phyloP scores from a whole-genome alignment of 1,284 basidiomycete genomes.

The Phlebopus sp. region DNA sequence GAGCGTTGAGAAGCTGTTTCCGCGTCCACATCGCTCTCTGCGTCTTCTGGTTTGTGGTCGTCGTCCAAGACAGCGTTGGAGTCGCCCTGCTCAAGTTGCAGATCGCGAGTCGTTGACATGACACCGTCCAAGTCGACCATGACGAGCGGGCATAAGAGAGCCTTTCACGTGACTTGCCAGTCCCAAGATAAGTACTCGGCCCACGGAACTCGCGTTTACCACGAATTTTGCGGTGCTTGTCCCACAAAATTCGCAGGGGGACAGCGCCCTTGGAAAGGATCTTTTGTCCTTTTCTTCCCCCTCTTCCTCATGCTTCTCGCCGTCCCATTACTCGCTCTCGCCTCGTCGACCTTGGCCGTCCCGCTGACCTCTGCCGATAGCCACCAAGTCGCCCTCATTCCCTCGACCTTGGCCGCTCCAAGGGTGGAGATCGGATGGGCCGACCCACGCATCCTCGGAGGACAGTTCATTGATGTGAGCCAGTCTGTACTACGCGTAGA shows the following conservation, averaged over 20 bases:
- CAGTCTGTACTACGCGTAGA: not conserved
- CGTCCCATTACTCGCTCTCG: slow-evolving; percentile 17
- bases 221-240: not conserved
- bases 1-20: slow-evolving; percentile 81
- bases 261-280: not conserved
- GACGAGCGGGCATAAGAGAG: too few species aligned
- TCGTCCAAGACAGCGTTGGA: slow-evolving; percentile 1
- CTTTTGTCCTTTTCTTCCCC: slow-evolving; percentile 6
- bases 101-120: slow-evolving; percentile 12
- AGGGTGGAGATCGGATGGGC: slow-evolving; percentile 49
- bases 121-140: not conserved
- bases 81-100: slow-evolving; percentile 5
- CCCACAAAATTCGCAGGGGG: slow-evolving; percentile 5
- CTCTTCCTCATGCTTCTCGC: slow-evolving; percentile 10
- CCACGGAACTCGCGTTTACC: not conserved
- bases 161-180: not conserved
- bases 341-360: slow-evolving; percentile 15
- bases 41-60: slow-evolving; percentile 6
- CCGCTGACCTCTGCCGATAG: slow-evolving; percentile 18
- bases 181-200: not conserved
- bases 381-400: slow-evolving; percentile 16
- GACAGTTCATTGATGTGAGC: slow-evolving; percentile 68
- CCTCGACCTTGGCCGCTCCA: slow-evolving; percentile 13
- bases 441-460: slow-evolving; percentile 69
- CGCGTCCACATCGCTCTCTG: slow-evolving; percentile 46